Percentiles rank a stretch among this genome's conserved stretches.
These are phyloP conservation scores for Petasospora fabianii DNA, from an alignment of 1,139 yeast genomes.

Conservation along the genomic window DNA sequence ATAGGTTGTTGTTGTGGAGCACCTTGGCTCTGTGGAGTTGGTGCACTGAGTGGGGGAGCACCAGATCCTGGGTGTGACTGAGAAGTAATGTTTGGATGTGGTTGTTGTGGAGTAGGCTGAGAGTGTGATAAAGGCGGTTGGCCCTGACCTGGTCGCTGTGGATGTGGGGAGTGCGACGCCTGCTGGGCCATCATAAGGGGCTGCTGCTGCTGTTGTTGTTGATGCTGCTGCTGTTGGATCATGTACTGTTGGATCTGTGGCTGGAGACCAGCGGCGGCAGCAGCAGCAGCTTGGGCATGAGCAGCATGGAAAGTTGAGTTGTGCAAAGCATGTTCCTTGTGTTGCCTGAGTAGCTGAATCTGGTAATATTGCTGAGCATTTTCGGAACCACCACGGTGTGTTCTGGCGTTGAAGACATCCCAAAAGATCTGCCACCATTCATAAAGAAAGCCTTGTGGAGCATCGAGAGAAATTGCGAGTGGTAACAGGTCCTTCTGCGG, in stretches of 20 bases:
- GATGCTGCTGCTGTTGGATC: slow-evolving; percentile 27
- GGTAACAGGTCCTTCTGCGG: slow-evolving; percentile 42
- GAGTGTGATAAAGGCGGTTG: slow-evolving; percentile 7
- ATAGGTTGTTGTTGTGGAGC: slow-evolving; percentile 14
- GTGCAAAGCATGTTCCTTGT: slow-evolving; percentile 52
- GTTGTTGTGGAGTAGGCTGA: slow-evolving; percentile 11
- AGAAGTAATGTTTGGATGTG: slow-evolving; percentile 2
- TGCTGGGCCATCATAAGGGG: slow-evolving; percentile 27
- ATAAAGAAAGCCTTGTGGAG: slow-evolving; percentile 81
- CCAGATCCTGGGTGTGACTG: slow-evolving; percentile 6
- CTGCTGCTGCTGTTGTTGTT: slow-evolving; percentile 27
- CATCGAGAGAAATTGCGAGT: slow-evolving; percentile 58
- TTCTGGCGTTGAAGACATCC: slow-evolving; percentile 86
- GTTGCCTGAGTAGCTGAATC: slow-evolving; percentile 60
- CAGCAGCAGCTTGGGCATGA: slow-evolving; percentile 20
- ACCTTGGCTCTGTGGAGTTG: slow-evolving; percentile 16
- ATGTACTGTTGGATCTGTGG: slow-evolving; percentile 21
- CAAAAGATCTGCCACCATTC: slow-evolving; percentile 98
- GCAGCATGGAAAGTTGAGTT: slow-evolving; percentile 41
- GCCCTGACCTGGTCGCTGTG: not conserved
- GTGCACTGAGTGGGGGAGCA: slow-evolving; percentile 5
- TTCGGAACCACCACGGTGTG: slow-evolving; percentile 56
- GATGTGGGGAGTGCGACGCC: slow-evolving; percentile 25
- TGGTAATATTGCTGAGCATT: slow-evolving; percentile 72
- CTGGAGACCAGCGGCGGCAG: slow-evolving; percentile 9